Evolutionary conservation across 306 rosid species (phyloP).

Genomic region (Senna siamea): DNA sequence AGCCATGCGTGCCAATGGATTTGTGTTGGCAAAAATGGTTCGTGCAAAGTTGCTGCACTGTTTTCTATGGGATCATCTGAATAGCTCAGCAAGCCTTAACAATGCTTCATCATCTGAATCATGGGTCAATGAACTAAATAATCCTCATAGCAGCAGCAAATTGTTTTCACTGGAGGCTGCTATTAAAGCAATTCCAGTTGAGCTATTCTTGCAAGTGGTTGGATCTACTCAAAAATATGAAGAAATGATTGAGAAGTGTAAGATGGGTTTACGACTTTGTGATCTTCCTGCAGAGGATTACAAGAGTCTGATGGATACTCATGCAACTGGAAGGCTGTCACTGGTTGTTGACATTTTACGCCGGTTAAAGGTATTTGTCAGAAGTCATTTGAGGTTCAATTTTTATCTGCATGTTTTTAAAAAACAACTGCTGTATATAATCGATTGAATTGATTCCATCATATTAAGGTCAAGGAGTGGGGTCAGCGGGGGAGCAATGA

Average conservation of each 20-base stretch:
- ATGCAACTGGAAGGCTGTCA: constrained; percentile 87
- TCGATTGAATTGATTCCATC: constrained; percentile 30
- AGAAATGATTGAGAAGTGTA: constrained; percentile 86
- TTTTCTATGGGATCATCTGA: constrained; percentile 81
- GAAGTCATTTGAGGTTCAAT: constrained; percentile 30
- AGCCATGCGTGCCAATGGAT: constrained; percentile 87
- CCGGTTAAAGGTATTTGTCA: constrained; percentile 76
- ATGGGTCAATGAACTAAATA: constrained; percentile 41
- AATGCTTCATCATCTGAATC: constrained; percentile 51
- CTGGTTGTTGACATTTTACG: constrained; percentile 80
- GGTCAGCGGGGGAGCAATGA: too few relatives aligned
- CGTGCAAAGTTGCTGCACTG: constrained; percentile 87
- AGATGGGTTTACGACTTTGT: constrained; percentile 70
- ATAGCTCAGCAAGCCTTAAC: constrained; percentile 43
- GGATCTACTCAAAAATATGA: constrained; percentile 71
- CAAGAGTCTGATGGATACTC: constrained; percentile 73
- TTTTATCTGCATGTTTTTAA: constrained; percentile 3
- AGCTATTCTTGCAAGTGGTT: constrained; percentile 90
- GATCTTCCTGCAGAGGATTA: constrained; percentile 76
- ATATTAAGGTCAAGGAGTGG: too few relatives aligned
- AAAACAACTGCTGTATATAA: constrained; percentile 26
- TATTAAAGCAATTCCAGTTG: constrained; percentile 78
- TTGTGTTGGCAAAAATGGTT: constrained; percentile 88
- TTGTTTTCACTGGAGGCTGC: constrained; percentile 70
- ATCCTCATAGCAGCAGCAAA: constrained; percentile 68